A percentile compares a stretch with the other conserved stretches of the same genome.
Evolutionary conservation across 331 rosid genomes (phyloP).

Genomic region (Acacia concinna): DNA sequence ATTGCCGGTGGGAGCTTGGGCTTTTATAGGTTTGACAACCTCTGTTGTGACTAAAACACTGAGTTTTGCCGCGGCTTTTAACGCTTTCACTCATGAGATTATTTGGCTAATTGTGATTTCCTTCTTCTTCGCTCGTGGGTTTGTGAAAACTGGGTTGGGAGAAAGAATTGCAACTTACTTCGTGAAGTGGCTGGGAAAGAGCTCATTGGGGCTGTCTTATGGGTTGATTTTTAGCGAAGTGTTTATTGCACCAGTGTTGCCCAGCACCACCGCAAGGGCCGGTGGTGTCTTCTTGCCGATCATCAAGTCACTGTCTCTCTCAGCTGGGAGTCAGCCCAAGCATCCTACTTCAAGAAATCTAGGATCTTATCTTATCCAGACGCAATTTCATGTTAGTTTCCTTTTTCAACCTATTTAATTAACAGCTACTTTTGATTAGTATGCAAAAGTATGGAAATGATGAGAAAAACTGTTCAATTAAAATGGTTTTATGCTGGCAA

Average conservation of each 20-base stretch:
- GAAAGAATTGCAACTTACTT: constrained; percentile 55
- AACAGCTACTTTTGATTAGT: not conserved
- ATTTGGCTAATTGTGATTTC: constrained; percentile 76
- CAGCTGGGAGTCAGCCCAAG: constrained; percentile 59
- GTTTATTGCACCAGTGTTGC: constrained; percentile 13
- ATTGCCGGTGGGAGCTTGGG: constrained; percentile 61
- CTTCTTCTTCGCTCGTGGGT: constrained; percentile 71
- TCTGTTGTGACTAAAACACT: constrained; percentile 55
- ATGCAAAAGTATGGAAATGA: not conserved
- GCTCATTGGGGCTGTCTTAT: constrained; percentile 5
- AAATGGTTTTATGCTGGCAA: not conserved
- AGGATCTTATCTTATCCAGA: constrained; percentile 38
- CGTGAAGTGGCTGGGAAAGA: constrained; percentile 8
- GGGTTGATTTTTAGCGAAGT: constrained; percentile 14
- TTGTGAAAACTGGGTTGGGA: constrained; percentile 71
- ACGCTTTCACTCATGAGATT: constrained; percentile 62
- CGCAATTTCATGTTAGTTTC: constrained; percentile 45
- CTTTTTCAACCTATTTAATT: not conserved
- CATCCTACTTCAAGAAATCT: constrained; percentile 47
- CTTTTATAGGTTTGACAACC: constrained; percentile 48
- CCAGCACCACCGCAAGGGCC: constrained; percentile 18
- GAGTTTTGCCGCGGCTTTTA: constrained; percentile 50
- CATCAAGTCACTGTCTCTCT: constrained; percentile 61
- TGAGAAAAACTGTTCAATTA: not conserved
- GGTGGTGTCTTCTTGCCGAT: constrained; percentile 7